Base-by-base conservation (phyloP, 164 flowering plant genomes). In the Vitis rotundifolia region DNA sequence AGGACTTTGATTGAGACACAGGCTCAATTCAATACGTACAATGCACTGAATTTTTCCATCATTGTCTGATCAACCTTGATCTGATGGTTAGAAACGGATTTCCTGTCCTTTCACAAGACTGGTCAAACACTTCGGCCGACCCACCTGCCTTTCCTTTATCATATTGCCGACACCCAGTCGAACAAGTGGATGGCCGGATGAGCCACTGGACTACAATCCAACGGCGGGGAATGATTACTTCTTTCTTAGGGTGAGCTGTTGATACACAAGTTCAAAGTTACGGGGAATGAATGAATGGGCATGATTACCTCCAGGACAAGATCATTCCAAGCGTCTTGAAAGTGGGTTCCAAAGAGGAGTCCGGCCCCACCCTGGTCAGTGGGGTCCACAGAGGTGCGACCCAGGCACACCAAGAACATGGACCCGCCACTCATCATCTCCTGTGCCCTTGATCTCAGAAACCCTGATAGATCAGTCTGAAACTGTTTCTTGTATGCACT, bases 331-430 rank as follows among this genome's bases (percentile, higher is more conserved):
- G 98, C 97, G 68, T 89, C 94, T 61, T 91, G 93, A 79, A 86
- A 89, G 84, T 93, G 93, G 79, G 93, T 89, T 77, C 93, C 97
- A 67, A 93, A 93, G 71, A 93, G 89, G 48, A 85, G 77, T 3
- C 93, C 98, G 6, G 93, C 89, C 69, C 98, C 98, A 75, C 98
- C 90, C 78, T 93, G 98, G 72, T 93, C 98, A 0, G 86, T 78
- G 61, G 98, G 94, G 84, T 86, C 89, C 70, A 70, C 73, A 0
- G 93, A 87, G 52, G 92, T 91, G 59, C 98, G 72, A 0, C 98
- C 98, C 70, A 93, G 71, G 75, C 89, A 91, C 66, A 84, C 93
- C 5, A 93, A 80, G 67, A 91, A 93, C 98, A 93, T 93, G 76
- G 94, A 87, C 55, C 94, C 97, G 0, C 89, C 89, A 14, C 62